Percentiles rank a stretch among this genome's conserved stretches.
These are phyloP conservation scores for Penicillium subrubescens DNA, from an alignment of 495 filamentous ascomycete species.

Conservation along the genomic window DNA sequence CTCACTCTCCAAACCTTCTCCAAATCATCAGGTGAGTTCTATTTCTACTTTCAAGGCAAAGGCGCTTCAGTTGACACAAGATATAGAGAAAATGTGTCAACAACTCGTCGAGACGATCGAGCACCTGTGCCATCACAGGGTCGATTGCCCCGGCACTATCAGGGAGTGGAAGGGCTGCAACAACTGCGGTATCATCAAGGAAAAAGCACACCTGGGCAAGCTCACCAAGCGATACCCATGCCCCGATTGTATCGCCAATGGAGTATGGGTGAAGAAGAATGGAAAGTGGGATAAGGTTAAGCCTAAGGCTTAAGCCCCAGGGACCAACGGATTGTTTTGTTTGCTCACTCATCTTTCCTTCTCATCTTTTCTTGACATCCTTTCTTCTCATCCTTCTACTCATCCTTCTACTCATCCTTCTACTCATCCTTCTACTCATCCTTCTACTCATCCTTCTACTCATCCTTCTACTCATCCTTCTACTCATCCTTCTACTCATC, in stretches of 20 bases:
- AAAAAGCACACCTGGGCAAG: constrained; percentile 10
- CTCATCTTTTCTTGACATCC: too few species aligned
- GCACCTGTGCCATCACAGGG: constrained; percentile 5
- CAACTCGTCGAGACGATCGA: neutral
- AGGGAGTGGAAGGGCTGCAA: constrained; percentile 8
- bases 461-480: neutral
- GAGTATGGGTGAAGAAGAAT: constrained; percentile 14
- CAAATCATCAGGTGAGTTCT: neutral
- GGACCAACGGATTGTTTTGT: neutral
- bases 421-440: too few species aligned
- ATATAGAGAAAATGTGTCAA: constrained; percentile 3
- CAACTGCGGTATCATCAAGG: constrained; percentile 17
- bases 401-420: neutral
- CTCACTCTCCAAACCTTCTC: neutral
- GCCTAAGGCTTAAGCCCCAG: neutral
- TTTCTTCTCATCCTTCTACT: neutral
- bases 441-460: neutral
- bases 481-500: too few species aligned
- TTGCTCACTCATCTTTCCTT: too few species aligned
- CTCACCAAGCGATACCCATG: constrained; percentile 18
- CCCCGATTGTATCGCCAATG: constrained; percentile 17
- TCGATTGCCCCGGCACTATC: constrained; percentile 8
- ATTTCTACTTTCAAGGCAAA: neutral
- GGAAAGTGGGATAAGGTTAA: constrained; percentile 5
- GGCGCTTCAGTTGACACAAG: neutral